Evolutionary conservation across 257 asterid species (phyloP), one percentile per base, ranked within the genome.

Genomic region (Solanum arcanum): DNA sequence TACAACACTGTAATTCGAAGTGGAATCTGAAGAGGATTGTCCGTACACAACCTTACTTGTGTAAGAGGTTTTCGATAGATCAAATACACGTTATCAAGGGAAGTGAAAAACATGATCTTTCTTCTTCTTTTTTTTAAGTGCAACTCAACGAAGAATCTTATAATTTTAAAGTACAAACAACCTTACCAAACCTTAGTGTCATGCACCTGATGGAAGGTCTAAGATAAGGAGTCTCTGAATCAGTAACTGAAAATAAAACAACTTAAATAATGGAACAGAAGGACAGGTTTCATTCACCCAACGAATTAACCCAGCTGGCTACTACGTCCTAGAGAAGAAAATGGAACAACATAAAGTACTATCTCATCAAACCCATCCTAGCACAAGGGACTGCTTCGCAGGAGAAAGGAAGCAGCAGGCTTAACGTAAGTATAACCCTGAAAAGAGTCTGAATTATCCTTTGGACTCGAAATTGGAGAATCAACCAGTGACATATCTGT

Each of bases 381-480:
- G 75, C 89, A 84, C 69, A 76, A 86, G 46, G 92, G 88, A 64
- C 89, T 83, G 88, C 68, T 83, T 74, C 90, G 78, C 75, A 86
- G 90, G 84, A 93, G 92, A 87, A 92, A 91, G 83, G 93, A 88
- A 86, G 94, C 86, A 83, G 90, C 90, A 70, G 94, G 94, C 89
- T 91, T 90, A 33, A 86, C 94, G 46, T 91, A 92, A 77, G 92
- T 89, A 88, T 92, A 92, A 52, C 96, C 94, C 62, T 46, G 83
- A 62, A 93, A 93, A 83, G 39, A 83, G 84, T 91, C 90, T 2
- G 85, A 91, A 5, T 84, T 91, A 27, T 47, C 78, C 77, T 88
- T 93, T 31, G 96, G 96, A 87, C 94, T 93, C 31, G 94, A 89
- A 89, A 88, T 90, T 20, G 94, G 96, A 73, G 96, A 93, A 88